These are phyloP conservation scores for Odontarrhena argentea DNA, from an alignment of 345 rosid species.

Conservation along the genomic window DNA sequence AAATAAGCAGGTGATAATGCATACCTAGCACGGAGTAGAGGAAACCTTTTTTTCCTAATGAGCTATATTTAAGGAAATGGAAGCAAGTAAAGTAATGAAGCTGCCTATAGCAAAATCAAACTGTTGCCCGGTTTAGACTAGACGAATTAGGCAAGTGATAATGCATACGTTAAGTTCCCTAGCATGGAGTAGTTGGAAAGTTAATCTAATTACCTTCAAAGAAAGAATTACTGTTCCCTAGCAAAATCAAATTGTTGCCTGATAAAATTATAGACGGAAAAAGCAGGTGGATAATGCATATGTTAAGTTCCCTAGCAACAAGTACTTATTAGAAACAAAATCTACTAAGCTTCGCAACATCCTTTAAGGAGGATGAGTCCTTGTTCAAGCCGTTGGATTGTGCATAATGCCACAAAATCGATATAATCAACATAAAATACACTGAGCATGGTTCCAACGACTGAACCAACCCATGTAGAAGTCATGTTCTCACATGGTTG, in stretches of 20 bases:
- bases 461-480: constrained; percentile 42
- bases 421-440: constrained; percentile 37
- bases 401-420: constrained; percentile 35
- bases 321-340: not conserved
- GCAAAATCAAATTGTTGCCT: not conserved
- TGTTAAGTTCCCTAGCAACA: constrained; percentile 15
- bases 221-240: not conserved
- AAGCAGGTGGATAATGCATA: constrained; percentile 12
- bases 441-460: constrained; percentile 41
- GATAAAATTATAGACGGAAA: not conserved
- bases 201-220: constrained; percentile 6
- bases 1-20: constrained; percentile 5
- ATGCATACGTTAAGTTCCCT: constrained; percentile 15
- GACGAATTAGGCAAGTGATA: not conserved
- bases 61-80: not conserved
- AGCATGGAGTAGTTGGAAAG: constrained; percentile 12
- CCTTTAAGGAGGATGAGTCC: constrained; percentile 32
- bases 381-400: constrained; percentile 33
- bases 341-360: constrained; percentile 25
- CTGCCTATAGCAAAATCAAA: not conserved
- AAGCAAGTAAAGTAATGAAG: not conserved
- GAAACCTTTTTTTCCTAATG: not conserved
- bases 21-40: constrained; percentile 20
- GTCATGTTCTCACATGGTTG: constrained; percentile 41
- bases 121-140: not conserved